These are phyloP conservation scores for Saksenaea oblongispora DNA, from an alignment of 371 early-diverging fungal species.

Conservation along the genomic window DNA sequence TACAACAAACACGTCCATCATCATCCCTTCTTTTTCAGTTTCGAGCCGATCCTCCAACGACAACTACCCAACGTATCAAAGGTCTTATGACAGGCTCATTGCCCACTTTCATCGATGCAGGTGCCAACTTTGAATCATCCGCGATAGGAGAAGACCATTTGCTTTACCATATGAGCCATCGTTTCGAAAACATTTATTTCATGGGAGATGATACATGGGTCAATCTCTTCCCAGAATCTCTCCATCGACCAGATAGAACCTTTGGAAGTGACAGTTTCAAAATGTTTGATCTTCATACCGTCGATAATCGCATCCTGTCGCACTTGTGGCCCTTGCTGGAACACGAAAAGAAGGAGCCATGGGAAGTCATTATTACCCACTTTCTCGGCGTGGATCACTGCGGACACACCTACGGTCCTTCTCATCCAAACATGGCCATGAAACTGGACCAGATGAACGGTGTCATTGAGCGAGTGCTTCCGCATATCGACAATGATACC, in stretches of 20 bases:
- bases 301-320: conserved; percentile 82
- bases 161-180: conserved; percentile 50
- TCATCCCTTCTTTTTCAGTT: conserved; percentile 79
- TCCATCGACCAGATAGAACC: conserved; percentile 54
- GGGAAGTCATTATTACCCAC: conserved; percentile 88
- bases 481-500: conserved; percentile 82
- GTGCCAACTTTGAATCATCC: conserved; percentile 88
- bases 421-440: conserved; percentile 80
- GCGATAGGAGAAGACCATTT: conserved; percentile 88
- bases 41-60: conserved; percentile 96
- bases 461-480: conserved; percentile 69
- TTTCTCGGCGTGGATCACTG: conserved; percentile 97
- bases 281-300: conserved; percentile 92
- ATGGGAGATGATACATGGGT: conserved; percentile 98
- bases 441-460: conserved; percentile 87
- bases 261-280: conserved; percentile 87
- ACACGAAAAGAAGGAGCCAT: conserved; percentile 24
- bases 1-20: conserved; percentile 55
- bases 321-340: conserved; percentile 61
- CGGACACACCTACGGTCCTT: conserved; percentile 92
- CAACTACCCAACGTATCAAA: conserved; percentile 94
- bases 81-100: conserved; percentile 89
- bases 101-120: conserved; percentile 94
- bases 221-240: conserved; percentile 73
- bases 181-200: conserved; percentile 53